These are phyloP conservation scores for Meripilus lineatus DNA, from an alignment of 1,284 basidiomycete genomes.

Conservation along the genomic window DNA sequence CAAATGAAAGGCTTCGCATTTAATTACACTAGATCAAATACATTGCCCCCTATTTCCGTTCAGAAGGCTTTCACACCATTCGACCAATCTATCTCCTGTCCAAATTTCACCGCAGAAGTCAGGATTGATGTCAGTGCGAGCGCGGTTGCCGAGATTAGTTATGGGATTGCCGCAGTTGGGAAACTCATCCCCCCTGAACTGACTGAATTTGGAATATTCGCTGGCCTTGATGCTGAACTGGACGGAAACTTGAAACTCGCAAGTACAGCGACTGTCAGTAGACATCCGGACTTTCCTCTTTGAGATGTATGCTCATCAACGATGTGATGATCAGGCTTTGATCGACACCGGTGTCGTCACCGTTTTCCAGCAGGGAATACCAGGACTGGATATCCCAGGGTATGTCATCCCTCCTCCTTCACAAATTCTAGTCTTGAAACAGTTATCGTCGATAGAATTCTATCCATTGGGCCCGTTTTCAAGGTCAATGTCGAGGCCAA, in stretches of 20 bases:
- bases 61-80: slow-evolving; percentile 35
- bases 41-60: too few species aligned
- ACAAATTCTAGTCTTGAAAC: background rate
- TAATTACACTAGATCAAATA: too few species aligned
- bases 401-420: slow-evolving; percentile 17
- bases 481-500: slow-evolving; percentile 22
- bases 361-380: slow-evolving; percentile 33
- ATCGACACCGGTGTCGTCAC: too few species aligned
- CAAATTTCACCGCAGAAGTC: slow-evolving; percentile 28
- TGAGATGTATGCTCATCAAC: too few species aligned
- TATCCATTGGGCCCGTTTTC: slow-evolving; percentile 34
- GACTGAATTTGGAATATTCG: slow-evolving; percentile 28
- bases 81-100: slow-evolving; percentile 36
- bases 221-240: slow-evolving; percentile 19
- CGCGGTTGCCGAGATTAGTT: slow-evolving; percentile 28
- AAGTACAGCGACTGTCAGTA: slow-evolving; percentile 31
- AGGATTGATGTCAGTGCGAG: slow-evolving; percentile 38
- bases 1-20: too few species aligned
- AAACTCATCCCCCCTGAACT: slow-evolving; percentile 38
- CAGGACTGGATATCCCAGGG: slow-evolving; percentile 38
- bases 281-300: too few species aligned
- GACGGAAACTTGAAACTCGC: slow-evolving; percentile 30
- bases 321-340: too few species aligned
- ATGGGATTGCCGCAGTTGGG: slow-evolving; percentile 40
- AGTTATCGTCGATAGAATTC: slow-evolving; percentile 19